Evolutionary conservation across 2,329 filamentous ascomycete species (phyloP), one percentile per base, ranked within the genome.

Genomic region (Penicillium olsonii): DNA sequence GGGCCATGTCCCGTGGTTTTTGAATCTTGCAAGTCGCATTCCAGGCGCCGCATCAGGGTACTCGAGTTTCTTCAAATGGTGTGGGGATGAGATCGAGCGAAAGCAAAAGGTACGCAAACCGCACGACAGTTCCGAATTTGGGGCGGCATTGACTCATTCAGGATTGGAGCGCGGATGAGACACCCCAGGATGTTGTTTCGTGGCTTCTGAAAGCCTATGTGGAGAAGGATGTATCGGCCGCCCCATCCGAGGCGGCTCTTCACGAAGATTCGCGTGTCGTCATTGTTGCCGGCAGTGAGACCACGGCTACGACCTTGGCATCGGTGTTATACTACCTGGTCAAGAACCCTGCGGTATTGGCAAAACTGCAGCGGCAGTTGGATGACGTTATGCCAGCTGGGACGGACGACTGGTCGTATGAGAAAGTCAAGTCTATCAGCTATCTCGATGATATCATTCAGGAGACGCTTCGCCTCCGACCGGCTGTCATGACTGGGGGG

Each of bases 201-300:
- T 75, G 72, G 71, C 55, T 75, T 5, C 37, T 74, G 12, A 73
- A 72, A 45, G 68, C 71, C 5, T 55, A 67, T 5, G 60, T 66
- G 9, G 68, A 74, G 14, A 68, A 68, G 18, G 68, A 73, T 17
- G 48, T 57, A 2, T 66, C 66, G 1, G 71, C 69, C 1, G 58
- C 70, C 5, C 66, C 67, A 5, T 66, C 60, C 0, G 18, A 40
- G 17, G 14, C 12, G n/a, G 48, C 43, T 22, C 48, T 53, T 3
- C 31, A 46, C 17, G 42, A 55, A 11, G 50, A 51, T n/a, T 48
- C 46, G 6, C 40, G 41, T 11, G 33, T 55, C 10, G 44, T 27
- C 2, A 44, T 55, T 22, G 19, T 48, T n/a, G 47, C 44, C 37
- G 50, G 53, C 12, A 51, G 50, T 26, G 50, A 53, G 19, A 55